A percentile compares a stretch with the other conserved stretches of the same genome.
Conservation (phyloP, 768 basidiomycete genomes). For the Lactarius vividus region DNA sequence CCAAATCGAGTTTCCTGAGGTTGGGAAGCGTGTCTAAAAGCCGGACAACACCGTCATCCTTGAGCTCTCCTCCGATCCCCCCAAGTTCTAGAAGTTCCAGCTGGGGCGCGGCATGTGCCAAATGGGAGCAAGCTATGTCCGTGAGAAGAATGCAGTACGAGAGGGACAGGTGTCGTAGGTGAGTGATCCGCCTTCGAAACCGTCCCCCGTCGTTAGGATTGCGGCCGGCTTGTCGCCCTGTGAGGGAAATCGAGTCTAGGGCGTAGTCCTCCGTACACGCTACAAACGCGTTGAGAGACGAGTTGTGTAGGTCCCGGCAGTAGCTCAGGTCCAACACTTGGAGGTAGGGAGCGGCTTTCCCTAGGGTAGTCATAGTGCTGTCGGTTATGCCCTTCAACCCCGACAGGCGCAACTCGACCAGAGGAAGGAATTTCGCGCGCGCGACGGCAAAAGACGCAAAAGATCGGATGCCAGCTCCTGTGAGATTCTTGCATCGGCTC, state of each 20-base stretch:
- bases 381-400: conserved; percentile 64
- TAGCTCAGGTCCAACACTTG: conserved; percentile 83
- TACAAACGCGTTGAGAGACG: conserved; percentile 71
- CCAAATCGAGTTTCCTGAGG: conserved; percentile 79
- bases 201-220: conserved; percentile 48
- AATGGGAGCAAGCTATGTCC: conserved; percentile 68
- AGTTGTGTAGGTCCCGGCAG: conserved; percentile 67
- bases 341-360: conserved; percentile 64
- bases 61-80: conserved; percentile 65
- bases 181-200: conserved; percentile 61
- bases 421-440: conserved; percentile 47
- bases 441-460: conserved; percentile 45
- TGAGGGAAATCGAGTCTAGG: conserved; percentile 49
- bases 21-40: conserved; percentile 67
- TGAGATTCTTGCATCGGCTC: conserved; percentile 66
- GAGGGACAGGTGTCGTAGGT: conserved; percentile 69
- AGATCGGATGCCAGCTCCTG: conserved; percentile 56
- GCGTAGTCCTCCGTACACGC: conserved; percentile 44
- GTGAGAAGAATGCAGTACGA: conserved; percentile 71
- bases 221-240: conserved; percentile 63
- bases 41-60: conserved; percentile 69
- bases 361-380: conserved; percentile 60
- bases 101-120: conserved; percentile 66
- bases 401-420: conserved; percentile 65
- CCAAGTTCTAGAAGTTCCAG: conserved; percentile 80